Evolutionary conservation across 768 basidiomycete species (phyloP).

Genomic region (Serendipita indica): DNA sequence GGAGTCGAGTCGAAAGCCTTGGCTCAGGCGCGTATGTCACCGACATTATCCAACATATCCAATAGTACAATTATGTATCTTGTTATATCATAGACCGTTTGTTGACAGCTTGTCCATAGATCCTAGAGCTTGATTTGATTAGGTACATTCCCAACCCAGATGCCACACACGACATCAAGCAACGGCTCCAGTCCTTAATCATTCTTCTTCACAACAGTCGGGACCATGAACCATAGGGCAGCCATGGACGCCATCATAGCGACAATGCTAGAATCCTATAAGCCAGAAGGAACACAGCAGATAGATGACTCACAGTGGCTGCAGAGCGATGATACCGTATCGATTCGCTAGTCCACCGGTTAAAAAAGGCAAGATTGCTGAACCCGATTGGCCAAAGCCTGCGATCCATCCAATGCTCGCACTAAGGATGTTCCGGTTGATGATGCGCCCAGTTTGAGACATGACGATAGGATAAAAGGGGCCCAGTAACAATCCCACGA

Average conservation of each 20-base stretch:
- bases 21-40: too few species aligned
- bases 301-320: slow-evolving; percentile 15
- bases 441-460: background rate
- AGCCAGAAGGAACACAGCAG: background rate
- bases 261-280: background rate
- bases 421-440: slow-evolving; percentile 13
- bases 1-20: background rate
- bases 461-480: slow-evolving; percentile 23
- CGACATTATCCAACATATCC: too few species aligned
- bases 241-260: slow-evolving; percentile 8
- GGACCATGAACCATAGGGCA: slow-evolving; percentile 5
- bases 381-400: slow-evolving; percentile 38
- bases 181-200: background rate
- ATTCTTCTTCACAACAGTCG: background rate
- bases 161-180: too few species aligned
- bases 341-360: slow-evolving; percentile 14
- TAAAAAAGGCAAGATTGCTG: slow-evolving; percentile 18
- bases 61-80: too few species aligned
- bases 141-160: too few species aligned
- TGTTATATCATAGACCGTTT: too few species aligned
- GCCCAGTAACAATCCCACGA: slow-evolving; percentile 27
- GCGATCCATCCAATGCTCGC: slow-evolving; percentile 49
- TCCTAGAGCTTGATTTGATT: too few species aligned
- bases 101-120: too few species aligned
- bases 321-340: slow-evolving; percentile 14